phyloP scores from a whole-genome alignment of 345 rosid species.

The Murraya koenigii region DNA sequence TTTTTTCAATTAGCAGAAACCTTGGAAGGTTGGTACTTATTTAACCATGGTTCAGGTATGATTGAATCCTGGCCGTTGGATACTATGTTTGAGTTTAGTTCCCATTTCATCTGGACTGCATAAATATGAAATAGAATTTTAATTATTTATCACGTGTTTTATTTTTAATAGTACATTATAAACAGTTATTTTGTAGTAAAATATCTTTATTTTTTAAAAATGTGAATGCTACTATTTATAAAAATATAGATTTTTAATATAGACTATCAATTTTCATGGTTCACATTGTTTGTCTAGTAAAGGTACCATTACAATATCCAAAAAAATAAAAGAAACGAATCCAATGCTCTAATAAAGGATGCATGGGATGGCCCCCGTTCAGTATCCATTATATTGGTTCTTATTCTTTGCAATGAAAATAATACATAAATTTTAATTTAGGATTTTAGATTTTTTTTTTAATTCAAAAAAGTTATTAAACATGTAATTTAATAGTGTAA shows the following conservation, averaged over 20 bases:
- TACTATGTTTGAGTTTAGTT: background rate
- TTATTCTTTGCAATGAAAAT: background rate
- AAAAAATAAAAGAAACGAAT: background rate
- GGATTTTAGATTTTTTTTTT: too few species aligned
- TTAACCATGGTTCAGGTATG: slow-evolving; percentile 6
- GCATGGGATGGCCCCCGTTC: background rate
- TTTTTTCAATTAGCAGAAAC: background rate
- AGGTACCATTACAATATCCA: background rate
- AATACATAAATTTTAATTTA: too few species aligned
- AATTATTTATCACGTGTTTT: too few species aligned
- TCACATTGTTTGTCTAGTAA: background rate
- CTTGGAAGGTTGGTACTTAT: background rate
- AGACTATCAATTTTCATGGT: slow-evolving; percentile 2
- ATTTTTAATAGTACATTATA: too few species aligned
- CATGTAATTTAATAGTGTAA: too few species aligned
- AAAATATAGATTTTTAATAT: too few species aligned
- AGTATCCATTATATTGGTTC: background rate
- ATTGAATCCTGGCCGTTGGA: background rate
- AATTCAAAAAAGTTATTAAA: too few species aligned
- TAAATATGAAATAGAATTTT: too few species aligned
- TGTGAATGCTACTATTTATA: too few species aligned
- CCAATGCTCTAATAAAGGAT: background rate
- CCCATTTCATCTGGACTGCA: background rate
- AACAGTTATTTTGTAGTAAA: too few species aligned
- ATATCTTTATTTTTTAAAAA: too few species aligned